phyloP scores from a whole-genome alignment of 1,284 basidiomycete species.

The Boletus albobrunnescens region DNA sequence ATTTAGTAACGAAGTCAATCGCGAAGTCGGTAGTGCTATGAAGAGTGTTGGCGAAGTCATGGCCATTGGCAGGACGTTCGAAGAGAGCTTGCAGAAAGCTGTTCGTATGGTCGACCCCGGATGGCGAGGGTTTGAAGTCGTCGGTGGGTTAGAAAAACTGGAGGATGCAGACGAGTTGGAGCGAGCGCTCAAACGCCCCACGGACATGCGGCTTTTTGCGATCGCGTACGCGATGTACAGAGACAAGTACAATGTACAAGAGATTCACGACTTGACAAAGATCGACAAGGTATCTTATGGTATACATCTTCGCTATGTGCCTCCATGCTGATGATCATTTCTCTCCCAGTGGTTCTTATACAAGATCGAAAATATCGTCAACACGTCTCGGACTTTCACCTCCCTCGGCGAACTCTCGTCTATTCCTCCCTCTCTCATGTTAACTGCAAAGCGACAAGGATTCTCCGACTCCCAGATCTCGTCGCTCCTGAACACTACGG shows the following conservation, averaged over 20 bases:
- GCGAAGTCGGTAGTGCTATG: constrained; percentile 96
- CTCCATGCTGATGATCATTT: not conserved
- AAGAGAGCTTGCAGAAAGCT: constrained; percentile 98
- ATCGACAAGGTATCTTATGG: constrained; percentile 91
- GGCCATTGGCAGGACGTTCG: constrained; percentile 99
- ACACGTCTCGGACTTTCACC: constrained; percentile 73
- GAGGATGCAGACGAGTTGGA: constrained; percentile 82
- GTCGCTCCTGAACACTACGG: constrained; percentile 64
- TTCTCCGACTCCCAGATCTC: constrained; percentile 95
- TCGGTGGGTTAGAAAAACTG: constrained; percentile 36
- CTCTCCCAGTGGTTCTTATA: constrained; percentile 86
- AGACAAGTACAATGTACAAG: constrained; percentile 87
- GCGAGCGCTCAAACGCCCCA: constrained; percentile 70
- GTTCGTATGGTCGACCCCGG: constrained; percentile 95
- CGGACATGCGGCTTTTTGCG: constrained; percentile 92
- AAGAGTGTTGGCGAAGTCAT: constrained; percentile 99
- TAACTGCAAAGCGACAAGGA: constrained; percentile 85
- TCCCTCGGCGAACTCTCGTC: constrained; percentile 64
- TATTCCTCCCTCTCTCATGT: constrained; percentile 68
- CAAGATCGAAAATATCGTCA: constrained; percentile 97
- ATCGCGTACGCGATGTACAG: constrained; percentile 98
- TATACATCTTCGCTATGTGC: too few species aligned
- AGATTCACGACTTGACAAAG: constrained; percentile 91
- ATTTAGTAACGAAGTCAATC: constrained; percentile 90
- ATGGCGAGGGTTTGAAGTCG: constrained; percentile 80